Evolutionary conservation across 768 basidiomycete genomes (phyloP).

Genomic region (Termitomyces sp.): DNA sequence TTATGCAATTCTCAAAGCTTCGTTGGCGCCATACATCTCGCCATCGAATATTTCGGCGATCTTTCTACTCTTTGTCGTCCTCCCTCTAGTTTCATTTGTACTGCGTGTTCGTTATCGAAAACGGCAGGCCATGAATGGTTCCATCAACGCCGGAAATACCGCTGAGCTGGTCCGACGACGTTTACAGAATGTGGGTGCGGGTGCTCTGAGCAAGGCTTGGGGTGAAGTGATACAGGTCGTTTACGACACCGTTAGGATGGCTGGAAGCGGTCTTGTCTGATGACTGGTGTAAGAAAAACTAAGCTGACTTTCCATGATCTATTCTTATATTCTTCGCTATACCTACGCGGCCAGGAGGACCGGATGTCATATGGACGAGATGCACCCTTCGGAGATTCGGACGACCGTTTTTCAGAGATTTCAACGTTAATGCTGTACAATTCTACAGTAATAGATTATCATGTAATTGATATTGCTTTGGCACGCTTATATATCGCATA

Average conservation of each 20-base stretch:
- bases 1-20: slow-evolving; percentile 42
- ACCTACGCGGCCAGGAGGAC: not conserved
- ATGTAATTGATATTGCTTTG: not conserved
- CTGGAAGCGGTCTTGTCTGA: slow-evolving; percentile 67
- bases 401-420: no score
- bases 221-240: slow-evolving; percentile 46
- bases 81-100: slow-evolving; percentile 41
- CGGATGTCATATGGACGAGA: not conserved
- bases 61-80: slow-evolving; percentile 38
- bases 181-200: slow-evolving; percentile 38
- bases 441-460: not conserved
- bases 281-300: not conserved
- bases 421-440: no score
- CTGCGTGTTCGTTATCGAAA: slow-evolving; percentile 45
- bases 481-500: no score
- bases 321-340: not conserved
- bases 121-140: slow-evolving; percentile 20
- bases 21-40: slow-evolving; percentile 43
- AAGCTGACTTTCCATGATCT: not conserved
- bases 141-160: slow-evolving; percentile 26
- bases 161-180: slow-evolving; percentile 56
- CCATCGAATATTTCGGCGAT: slow-evolving; percentile 44
- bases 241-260: slow-evolving; percentile 69
- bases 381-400: not conserved
- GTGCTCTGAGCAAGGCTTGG: slow-evolving; percentile 38